Percentiles rank a stretch among this genome's conserved stretches.
These are phyloP conservation scores for Wickerhamomyces sp. DNA, from an alignment of 1,139 yeast genomes.

Conservation along the genomic window DNA sequence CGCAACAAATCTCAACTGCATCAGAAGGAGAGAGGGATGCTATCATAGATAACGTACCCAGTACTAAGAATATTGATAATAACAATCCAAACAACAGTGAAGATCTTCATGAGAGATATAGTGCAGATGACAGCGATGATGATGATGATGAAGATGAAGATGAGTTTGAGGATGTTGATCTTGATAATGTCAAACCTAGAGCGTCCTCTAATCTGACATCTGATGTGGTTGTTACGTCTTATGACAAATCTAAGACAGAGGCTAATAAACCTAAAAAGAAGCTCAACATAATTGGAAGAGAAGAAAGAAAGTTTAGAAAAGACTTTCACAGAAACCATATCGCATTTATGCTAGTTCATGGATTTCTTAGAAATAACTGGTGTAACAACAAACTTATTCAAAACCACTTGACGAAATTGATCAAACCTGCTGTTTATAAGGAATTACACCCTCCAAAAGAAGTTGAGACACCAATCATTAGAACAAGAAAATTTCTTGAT, in stretches of 20 bases:
- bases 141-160: slow-evolving; percentile 31
- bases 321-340: slow-evolving; percentile 59
- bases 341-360: slow-evolving; percentile 58
- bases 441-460: slow-evolving; percentile 44
- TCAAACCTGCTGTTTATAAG: slow-evolving; percentile 43
- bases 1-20: too few relatives aligned
- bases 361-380: slow-evolving; percentile 69
- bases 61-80: slow-evolving; percentile 25
- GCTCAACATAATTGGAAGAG: slow-evolving; percentile 40
- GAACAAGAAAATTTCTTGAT: slow-evolving; percentile 70
- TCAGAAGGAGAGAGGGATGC: too few relatives aligned
- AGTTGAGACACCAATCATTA: slow-evolving; percentile 34
- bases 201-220: slow-evolving; percentile 19
- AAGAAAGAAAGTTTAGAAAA: slow-evolving; percentile 49
- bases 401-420: slow-evolving; percentile 34
- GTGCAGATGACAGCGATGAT: slow-evolving; percentile 19
- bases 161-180: slow-evolving; percentile 38
- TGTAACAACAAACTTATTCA: slow-evolving; percentile 49
- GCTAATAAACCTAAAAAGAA: slow-evolving; percentile 14
- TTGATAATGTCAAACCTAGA: slow-evolving; percentile 27
- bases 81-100: slow-evolving; percentile 16
- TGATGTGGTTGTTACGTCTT: slow-evolving; percentile 23
- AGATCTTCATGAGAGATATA: slow-evolving; percentile 38
- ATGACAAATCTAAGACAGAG: slow-evolving; percentile 8
- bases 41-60: too few relatives aligned